Base-by-base conservation (phyloP, 768 basidiomycete genomes). In the Naganishia vaughanmartiniae region DNA sequence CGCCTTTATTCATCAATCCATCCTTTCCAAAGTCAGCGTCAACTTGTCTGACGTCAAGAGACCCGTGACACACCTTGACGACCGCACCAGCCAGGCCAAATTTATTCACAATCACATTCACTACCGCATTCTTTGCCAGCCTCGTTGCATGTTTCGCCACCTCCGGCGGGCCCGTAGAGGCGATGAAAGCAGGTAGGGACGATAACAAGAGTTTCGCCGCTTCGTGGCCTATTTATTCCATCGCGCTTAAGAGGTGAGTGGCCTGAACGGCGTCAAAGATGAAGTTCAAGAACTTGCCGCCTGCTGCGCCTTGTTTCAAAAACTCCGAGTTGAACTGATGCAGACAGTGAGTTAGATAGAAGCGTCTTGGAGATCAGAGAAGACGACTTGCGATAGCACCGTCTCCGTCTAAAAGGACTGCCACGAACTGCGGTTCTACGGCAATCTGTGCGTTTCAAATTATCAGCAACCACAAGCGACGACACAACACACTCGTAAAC, bases 51-150 rank as follows among this genome's bases (percentile, higher is more conserved):
- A n/a, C n/a, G n/a, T n/a, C n/a, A n/a, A n/a, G n/a, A n/a, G n/a
- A n/a, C 31, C 39, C 15, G 39, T 15, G 28, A 33, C 66, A 24
- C 63, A 78, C 78, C 71, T 78, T 77, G 48, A 73, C 67, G 48
- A 80, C 54, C 4, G 71, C 70, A 0, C 69, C 60, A 6, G 76
- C 75, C 53, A 80, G 46, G 0, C 75, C 77, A 5, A 69, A 58
- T 58, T 76, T 76, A 46, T 80, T 78, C 21, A 78, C 34, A 53
- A 77, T 75, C n/a, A 80, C 34, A 54, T 76, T 77, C 33, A 78
- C 72, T 0, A 80, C 54, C 1, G 75, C 73, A 21, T 63, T 74
- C 12, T 71, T 60, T 6, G 51, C 48, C 33, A 72, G 31, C 69
- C 19, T 69, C 24, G 30, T 26, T 34, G 33, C 26, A n/a, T 66